phyloP scores from a whole-genome alignment of 768 basidiomycete genomes.

The Candolleomyces aberdarensis region DNA sequence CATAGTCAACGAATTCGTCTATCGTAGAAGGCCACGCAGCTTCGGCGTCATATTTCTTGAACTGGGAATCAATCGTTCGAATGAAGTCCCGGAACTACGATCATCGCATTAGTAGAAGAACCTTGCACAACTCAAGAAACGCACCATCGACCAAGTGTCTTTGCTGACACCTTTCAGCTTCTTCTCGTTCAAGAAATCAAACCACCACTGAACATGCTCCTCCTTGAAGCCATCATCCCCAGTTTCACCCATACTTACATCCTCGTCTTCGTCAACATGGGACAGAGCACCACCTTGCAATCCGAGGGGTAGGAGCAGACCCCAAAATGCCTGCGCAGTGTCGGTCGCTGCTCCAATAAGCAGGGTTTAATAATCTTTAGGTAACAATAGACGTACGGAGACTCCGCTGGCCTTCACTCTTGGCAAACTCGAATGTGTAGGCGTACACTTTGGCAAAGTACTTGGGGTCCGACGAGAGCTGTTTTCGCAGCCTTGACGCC shows the following conservation, averaged over 20 bases:
- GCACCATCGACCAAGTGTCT: conserved; percentile 86
- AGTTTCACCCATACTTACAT: conserved; percentile 44
- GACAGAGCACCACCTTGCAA: conserved; percentile 63
- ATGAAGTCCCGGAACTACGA: conserved; percentile 76
- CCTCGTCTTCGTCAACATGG: conserved; percentile 41
- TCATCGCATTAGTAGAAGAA: conserved; percentile 2
- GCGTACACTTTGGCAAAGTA: conserved; percentile 81
- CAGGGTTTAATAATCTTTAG: background rate
- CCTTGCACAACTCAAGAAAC: conserved; percentile 15
- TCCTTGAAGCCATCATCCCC: conserved; percentile 55
- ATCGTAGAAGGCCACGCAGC: conserved; percentile 87
- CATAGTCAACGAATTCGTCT: conserved; percentile 78
- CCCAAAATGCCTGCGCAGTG: conserved; percentile 75
- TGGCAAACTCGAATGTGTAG: conserved; percentile 79
- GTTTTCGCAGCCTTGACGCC: conserved; percentile 52
- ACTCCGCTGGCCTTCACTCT: conserved; percentile 73
- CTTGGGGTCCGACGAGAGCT: conserved; percentile 57
- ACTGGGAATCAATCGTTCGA: conserved; percentile 67
- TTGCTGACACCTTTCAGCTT: conserved; percentile 79
- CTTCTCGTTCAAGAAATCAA: conserved; percentile 66
- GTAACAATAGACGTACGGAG: conserved; percentile 47
- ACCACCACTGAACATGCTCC: conserved; percentile 70
- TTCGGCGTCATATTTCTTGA: conserved; percentile 73
- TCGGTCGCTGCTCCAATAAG: conserved; percentile 48
- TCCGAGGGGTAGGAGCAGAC: conserved; percentile 70